Base-by-base conservation (phyloP, 768 basidiomycete species). In the Psilocybe subaeruginosa region DNA sequence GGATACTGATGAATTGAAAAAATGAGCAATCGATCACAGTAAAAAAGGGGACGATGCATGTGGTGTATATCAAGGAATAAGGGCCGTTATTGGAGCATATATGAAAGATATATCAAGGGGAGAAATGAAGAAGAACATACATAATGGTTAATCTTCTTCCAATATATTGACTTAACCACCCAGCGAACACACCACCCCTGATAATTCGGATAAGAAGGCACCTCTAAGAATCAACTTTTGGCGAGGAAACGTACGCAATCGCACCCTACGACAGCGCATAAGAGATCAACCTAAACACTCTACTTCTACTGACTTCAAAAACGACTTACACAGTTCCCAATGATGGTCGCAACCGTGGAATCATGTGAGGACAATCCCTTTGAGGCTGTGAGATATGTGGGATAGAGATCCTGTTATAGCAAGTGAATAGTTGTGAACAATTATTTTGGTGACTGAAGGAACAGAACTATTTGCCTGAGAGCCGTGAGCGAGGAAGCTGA, bases 101-200 rank as follows among this genome's bases (percentile, higher is more conserved):
- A 58, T 8, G 35, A 54, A 19, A 31, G 39, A 61, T 29, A 17
- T 30, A 37, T 30, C 27, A 41, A 23, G 19, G 12, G 11, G 51
- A 59, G n/a, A 54, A 23, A 23, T 23, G 27, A 27, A 33, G 19
- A 33, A 19, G 17, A 3, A 59, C 78, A 46, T 67, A 82, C 81
- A 93, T 77, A 68, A 93, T 92, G 8, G 92, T 92, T 55, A 95
- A 78, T n/a, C 95, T 82, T 47, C 95, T 85, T 17, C 94, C 95
- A 61, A 92, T 71, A 70, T 89, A 88, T 69, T 95, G 93, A 39
- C 87, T 90, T 9, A 80, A 66, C 71, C 73, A 87, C 5, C 93
- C 93, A 16, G 91, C 92, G 58, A 93, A 78, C 11, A 76, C 78
- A 56, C 93, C 92, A 31, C 93, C 90, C 23, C 76, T 88, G 66